Evolutionary conservation across 192 early-diverging fungal genomes (phyloP).

Genomic region (Mortierella claussenii): DNA sequence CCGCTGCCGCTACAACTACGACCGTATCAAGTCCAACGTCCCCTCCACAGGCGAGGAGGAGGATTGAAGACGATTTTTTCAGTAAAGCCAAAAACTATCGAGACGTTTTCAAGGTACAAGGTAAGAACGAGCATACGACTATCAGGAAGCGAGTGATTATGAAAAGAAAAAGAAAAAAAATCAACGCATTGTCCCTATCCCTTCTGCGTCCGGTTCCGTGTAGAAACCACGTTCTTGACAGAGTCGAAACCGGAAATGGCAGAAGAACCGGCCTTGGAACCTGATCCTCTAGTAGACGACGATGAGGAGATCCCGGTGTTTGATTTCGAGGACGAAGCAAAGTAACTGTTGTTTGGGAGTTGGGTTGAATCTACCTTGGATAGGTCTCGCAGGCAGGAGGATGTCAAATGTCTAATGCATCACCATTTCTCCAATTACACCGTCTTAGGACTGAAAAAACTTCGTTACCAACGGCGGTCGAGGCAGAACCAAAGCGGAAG

Average conservation of each 20-base stretch:
- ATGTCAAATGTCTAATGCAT: not conserved
- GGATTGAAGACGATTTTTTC: conserved; percentile 47
- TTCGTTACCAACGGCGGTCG: too few relatives aligned
- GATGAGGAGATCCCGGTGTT: conserved; percentile 7
- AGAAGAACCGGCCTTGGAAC: conserved; percentile 9
- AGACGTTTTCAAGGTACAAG: conserved; percentile 18
- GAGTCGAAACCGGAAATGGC: conserved; percentile 1
- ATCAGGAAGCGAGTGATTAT: too few relatives aligned
- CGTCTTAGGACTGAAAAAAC: too few relatives aligned
- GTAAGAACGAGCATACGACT: too few relatives aligned
- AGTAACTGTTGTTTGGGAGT: not conserved
- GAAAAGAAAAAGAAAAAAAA: not conserved
- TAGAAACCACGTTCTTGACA: conserved; percentile 6
- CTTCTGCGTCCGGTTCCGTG: too few relatives aligned
- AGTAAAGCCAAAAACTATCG: conserved; percentile 31
- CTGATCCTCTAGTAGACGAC: not conserved
- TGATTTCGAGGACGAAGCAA: conserved; percentile 35
- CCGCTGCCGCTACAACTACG: not conserved
- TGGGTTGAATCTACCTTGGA: not conserved
- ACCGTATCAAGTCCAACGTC: not conserved
- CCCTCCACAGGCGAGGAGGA: conserved; percentile 11
- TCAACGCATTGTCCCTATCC: too few relatives aligned
- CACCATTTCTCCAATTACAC: too few relatives aligned
- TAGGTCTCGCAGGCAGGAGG: not conserved
- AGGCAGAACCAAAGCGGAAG: conserved; percentile 21